Evolutionary conservation across 1,284 basidiomycete species (phyloP), one percentile per base, ranked within the genome.

Genomic region (Fomitopsis schrenkii): DNA sequence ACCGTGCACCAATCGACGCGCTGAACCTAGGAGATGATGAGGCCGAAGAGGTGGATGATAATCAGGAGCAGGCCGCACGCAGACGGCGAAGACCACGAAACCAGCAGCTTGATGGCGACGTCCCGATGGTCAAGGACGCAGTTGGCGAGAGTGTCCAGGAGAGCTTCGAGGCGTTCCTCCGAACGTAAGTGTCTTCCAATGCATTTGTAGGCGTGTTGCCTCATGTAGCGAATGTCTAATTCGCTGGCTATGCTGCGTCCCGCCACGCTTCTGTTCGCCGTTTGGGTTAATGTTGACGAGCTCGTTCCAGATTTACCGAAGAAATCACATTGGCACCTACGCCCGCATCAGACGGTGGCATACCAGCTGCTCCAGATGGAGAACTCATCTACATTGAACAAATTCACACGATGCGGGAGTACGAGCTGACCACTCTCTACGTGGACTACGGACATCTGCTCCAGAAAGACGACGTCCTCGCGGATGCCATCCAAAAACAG

Each of bases 361-460:
- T 80, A 1, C 83, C 83, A 22, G 83, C 85, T 42, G 79, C 79
- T 1, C 77, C 79, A 0, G 83, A 87, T 22, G 84, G 82, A 48
- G 87, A 91, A 70, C 80, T 88, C 56, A 81, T 91, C 65, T 98
- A 98, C 74, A 82, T 98, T 66, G 89, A 94, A 62, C 95, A 97
- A 77, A 92, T 99, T 69, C 89, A 91, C 71, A 90, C 88, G 40
- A 94, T 99, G 91, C 89, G 91, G 63, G 92, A 97, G 73, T 95
- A 93, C 73, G 90, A 95, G 72, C 82, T 97, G 58, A 94, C 94
- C 2, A 99, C 97, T 0, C 88, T 99, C 68, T 99, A 97, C 71
- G 91, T 99, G 74, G 96, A 98, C 79, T 98, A 91, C 66, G 85
- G 87, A 14, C 96, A 99, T 73, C 82, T 99, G 26, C 83, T 98